Base-by-base conservation (phyloP, 2,329 filamentous ascomycete species). In the Penicillium aurantiogriseum region DNA sequence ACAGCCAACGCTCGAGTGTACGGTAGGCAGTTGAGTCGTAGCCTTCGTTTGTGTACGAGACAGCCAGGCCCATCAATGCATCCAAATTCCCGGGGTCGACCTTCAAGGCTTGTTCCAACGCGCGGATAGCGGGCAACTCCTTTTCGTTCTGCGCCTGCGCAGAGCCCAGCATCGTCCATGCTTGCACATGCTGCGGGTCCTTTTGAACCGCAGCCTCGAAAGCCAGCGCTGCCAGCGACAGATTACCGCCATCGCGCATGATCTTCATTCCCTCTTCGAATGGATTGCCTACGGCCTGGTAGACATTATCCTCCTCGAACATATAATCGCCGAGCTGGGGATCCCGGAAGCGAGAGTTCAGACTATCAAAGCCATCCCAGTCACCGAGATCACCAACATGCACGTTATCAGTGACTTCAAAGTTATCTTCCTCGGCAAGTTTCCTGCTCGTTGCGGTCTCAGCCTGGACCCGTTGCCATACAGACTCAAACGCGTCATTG, bases 81-180 rank as follows among this genome's bases (percentile, higher is more conserved):
- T 90, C 85, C 21, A 95, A 83, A 71, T 96, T 97, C 68, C 86
- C 88, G 0, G 92, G 88, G 68, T 97, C 92, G 29, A 94, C 81
- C 74, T 92, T 93, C 62, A 97, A 79, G 0, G 93, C 92, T 72
- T 94, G 90, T 75, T 97, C 93, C 59, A 97, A 81, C 3, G 94
- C 94, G 35, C 94, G 88, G 63, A 99, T 97, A 2, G 94, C 94
- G 0, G 94, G 93, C 9, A 91, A 89, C 75, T 99, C 94, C 79
- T 99, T 99, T 76, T 99, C 94, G 75, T 99, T 99, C 74, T 99
- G 94, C 21, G 94, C 94, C 77, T 99, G 94, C 19, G 92, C 90
- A 53, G 89, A 88, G 52, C 94, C 94, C 33, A 99, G 85, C 68
- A 92, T 88, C 10, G 92, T 91, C 94, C 94, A 99, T 3, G 94